Evolutionary conservation across 352 stramenopile genomes (phyloP).

Genomic region (Phytophthora megakarya): DNA sequence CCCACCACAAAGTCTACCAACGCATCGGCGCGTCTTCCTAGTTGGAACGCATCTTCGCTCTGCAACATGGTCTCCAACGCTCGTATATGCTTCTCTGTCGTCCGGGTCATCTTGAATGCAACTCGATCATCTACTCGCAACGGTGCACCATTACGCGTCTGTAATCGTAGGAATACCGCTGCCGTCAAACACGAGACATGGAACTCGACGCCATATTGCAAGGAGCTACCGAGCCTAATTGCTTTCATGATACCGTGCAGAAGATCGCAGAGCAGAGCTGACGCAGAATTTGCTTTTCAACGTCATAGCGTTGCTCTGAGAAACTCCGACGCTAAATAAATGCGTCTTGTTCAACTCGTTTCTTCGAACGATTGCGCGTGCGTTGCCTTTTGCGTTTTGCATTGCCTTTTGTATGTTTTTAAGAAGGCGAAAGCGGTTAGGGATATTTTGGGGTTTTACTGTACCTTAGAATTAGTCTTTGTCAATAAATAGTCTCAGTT

Average conservation of each 20-base stretch:
- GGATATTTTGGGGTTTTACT: no score
- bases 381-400: no score
- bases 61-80: conserved; percentile 73
- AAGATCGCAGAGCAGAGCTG: conserved; percentile 64
- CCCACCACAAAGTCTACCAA: conserved; percentile 75
- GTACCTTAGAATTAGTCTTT: no score
- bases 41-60: conserved; percentile 78
- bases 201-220: conserved; percentile 81
- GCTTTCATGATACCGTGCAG: conserved; percentile 86
- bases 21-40: conserved; percentile 77
- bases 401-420: no score
- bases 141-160: conserved; percentile 72
- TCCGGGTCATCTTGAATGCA: conserved; percentile 81
- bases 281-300: conserved; percentile 84
- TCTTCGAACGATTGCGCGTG: no score
- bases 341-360: no score
- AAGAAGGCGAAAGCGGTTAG: no score
- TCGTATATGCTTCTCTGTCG: conserved; percentile 76
- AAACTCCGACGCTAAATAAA: no score
- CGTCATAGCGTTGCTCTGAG: no score
- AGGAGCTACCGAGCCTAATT: conserved; percentile 74
- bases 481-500: no score
- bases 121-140: conserved; percentile 80
- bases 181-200: conserved; percentile 75
- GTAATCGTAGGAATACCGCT: conserved; percentile 77